Evolutionary conservation across 805 yeast species (phyloP).

Genomic region (Barnettozyma wickerhamii): DNA sequence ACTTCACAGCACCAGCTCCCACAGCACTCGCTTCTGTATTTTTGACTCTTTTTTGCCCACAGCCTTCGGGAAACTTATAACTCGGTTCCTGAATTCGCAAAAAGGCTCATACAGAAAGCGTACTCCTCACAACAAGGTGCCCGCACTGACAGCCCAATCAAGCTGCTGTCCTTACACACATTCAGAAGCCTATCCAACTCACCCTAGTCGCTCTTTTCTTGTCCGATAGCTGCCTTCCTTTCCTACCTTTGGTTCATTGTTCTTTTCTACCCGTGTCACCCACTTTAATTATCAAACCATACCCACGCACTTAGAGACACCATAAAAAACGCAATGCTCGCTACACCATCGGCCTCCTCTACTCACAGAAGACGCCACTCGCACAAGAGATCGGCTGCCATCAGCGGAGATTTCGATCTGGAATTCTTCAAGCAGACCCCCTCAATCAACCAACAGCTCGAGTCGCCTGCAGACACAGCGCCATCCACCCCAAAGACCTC

Average conservation of each 20-base stretch:
- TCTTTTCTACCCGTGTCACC: not conserved
- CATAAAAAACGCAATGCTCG: slow-evolving; percentile 11
- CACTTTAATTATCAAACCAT: not conserved
- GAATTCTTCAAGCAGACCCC: slow-evolving; percentile 21
- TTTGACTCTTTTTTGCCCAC: too few relatives aligned
- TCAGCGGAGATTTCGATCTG: slow-evolving; percentile 76
- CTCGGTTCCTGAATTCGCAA: too few relatives aligned
- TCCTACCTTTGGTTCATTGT: not conserved
- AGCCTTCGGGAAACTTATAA: too few relatives aligned
- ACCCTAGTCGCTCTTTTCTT: slow-evolving; percentile 3
- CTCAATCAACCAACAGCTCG: slow-evolving; percentile 15
- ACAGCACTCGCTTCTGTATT: too few relatives aligned
- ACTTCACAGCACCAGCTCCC: too few relatives aligned
- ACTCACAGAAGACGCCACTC: slow-evolving; percentile 55
- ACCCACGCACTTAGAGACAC: not conserved
- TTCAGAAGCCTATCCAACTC: not conserved
- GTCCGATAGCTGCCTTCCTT: not conserved
- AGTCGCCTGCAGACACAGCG: slow-evolving; percentile 1
- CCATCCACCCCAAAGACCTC: slow-evolving; percentile 1
- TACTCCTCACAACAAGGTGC: too few relatives aligned
- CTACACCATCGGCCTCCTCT: slow-evolving; percentile 16
- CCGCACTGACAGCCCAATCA: too few relatives aligned
- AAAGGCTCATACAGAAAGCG: too few relatives aligned
- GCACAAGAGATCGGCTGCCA: slow-evolving; percentile 83
- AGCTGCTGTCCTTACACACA: too few relatives aligned